Base-by-base conservation (phyloP, 208 protist genomes). In the Polymyxa betae region DNA sequence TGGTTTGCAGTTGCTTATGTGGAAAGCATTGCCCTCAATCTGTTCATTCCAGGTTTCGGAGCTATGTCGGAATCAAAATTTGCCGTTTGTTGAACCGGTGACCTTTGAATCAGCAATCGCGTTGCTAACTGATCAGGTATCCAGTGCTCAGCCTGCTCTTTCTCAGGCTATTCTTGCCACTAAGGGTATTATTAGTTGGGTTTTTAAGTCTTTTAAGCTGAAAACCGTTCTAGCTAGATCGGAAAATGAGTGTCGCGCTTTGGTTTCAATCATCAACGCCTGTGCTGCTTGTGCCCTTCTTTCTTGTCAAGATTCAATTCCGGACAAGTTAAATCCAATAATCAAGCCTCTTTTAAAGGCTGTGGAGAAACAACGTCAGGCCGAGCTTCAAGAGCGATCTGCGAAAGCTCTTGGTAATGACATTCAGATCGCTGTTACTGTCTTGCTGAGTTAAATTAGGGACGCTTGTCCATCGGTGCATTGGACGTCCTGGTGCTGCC, bases 291-390 rank as follows among this genome's bases (percentile, higher is more conserved):
- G 16, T 43, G 72, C 72, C 16, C n/a, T 82, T 45, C 16, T 82
- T 20, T 45, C 72, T 82, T 35, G 35, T 82, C 49, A 60, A 60
- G 72, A 82, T 20, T 5, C n/a, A 20, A 38, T 82, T 5, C 72
- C 72, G 5, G 72, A 82, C 12, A 82, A 82, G 72, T n/a, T 82
- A 35, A 82, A 43, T n/a, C 72, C 72, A 5, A 35, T 82, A 43
- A 82, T 82, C 40, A 82, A 82, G 35, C 72, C 72, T 35, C 72
- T 82, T 45, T 43, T 82, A 35, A 35, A 43, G 35, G 5, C 35
- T 82, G 72, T 82, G 5, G 72, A 82, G 72, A 82, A 82, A 5
- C 72, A 82, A 43, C 72, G 72, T 35, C 72, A 82, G n/a, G 16
- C n/a, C 5, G 35, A 82, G 72, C 72, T 82, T 35, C 72, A 82